Evolutionary conservation across 2,329 filamentous ascomycete genomes (phyloP).

Genomic region (Paracorniculantispora psalliotae): DNA sequence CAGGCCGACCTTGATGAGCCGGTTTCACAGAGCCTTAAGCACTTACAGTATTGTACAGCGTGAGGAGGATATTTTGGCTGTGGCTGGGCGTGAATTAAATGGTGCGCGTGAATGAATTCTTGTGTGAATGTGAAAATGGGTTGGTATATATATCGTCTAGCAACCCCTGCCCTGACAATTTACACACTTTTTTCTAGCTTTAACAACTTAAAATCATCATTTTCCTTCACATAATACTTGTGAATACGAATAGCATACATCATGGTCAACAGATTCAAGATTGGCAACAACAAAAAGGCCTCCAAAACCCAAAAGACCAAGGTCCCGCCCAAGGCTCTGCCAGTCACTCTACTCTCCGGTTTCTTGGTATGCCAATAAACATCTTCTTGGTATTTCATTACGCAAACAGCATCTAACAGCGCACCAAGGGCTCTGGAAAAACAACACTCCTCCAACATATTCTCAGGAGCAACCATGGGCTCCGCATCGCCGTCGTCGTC

Average conservation of each 20-base stretch:
- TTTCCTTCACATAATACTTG: background rate
- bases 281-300: slow-evolving; percentile 12
- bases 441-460: slow-evolving; percentile 67
- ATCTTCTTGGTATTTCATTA: background rate
- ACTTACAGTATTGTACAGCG: background rate
- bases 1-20: slow-evolving; percentile 11
- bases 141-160: slow-evolving; percentile 4
- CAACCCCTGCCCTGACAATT: background rate
- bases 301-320: slow-evolving; percentile 11
- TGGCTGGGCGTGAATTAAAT: background rate
- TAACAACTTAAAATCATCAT: background rate
- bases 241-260: background rate
- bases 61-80: background rate
- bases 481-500: slow-evolving; percentile 66
- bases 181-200: background rate
- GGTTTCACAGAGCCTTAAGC: background rate
- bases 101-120: background rate
- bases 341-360: slow-evolving; percentile 56
- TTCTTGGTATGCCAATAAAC: slow-evolving; percentile 41
- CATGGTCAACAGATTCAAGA: slow-evolving; percentile 10
- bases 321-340: slow-evolving; percentile 32
- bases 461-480: slow-evolving; percentile 60
- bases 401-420: background rate
- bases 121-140: slow-evolving; percentile 7
- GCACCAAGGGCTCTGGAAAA: slow-evolving; percentile 58